These are phyloP conservation scores for Lachnellula hyalina DNA, from an alignment of 2,329 filamentous ascomycete species.

Conservation along the genomic window DNA sequence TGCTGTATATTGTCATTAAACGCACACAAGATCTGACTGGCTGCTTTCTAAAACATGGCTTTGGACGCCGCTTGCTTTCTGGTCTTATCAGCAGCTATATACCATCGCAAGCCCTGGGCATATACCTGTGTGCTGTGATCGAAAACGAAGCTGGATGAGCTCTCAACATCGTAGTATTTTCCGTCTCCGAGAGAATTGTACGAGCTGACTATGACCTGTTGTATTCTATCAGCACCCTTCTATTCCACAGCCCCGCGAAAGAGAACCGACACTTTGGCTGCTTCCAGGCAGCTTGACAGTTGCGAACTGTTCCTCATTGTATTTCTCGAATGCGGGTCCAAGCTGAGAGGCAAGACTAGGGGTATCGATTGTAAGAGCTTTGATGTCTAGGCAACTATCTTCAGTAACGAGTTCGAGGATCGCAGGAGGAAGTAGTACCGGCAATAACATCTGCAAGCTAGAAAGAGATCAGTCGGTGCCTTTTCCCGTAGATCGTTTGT, in stretches of 20 bases:
- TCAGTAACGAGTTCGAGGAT: conserved; percentile 9
- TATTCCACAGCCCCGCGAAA: neutral
- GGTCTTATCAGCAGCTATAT: conserved; percentile 13
- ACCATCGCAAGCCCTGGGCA: neutral
- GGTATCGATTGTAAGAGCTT: conserved; percentile 69
- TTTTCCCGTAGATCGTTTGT: neutral
- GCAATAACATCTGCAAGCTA: conserved; percentile 84
- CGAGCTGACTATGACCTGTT: conserved; percentile 70
- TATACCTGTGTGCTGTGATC: conserved; percentile 74
- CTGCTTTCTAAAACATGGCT: conserved; percentile 72
- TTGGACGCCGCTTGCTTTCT: conserved; percentile 80
- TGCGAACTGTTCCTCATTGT: conserved; percentile 92
- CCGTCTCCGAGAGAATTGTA: conserved; percentile 77
- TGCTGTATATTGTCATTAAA: conserved; percentile 3
- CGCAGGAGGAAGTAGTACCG: conserved; percentile 48
- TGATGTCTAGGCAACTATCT: conserved; percentile 64
- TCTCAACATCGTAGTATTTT: conserved; percentile 87
- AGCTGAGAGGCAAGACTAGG: conserved; percentile 66
- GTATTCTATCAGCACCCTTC: conserved; percentile 13
- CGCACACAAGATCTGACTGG: conserved; percentile 76
- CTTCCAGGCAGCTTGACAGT: conserved; percentile 86
- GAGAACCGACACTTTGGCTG: conserved; percentile 61
- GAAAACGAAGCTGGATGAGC: conserved; percentile 80
- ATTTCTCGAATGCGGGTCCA: conserved; percentile 79
- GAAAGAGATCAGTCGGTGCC: conserved; percentile 18